phyloP scores from a whole-genome alignment of 2,329 filamentous ascomycete genomes.

The Sporothrix inflata region DNA sequence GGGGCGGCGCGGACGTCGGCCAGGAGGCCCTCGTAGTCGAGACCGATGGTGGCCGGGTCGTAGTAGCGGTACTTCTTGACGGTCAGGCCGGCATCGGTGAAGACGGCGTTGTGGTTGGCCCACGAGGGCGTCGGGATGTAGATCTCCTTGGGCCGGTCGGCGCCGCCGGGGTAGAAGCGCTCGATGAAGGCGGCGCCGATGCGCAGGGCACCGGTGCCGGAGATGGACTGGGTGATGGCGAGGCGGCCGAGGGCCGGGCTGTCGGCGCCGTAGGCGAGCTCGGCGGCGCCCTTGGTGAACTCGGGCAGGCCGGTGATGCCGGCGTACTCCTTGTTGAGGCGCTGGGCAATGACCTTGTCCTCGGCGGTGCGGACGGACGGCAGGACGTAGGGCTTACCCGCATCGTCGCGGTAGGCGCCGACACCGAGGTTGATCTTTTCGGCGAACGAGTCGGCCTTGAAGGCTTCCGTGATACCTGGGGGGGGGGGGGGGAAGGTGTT shows the following conservation, averaged over 20 bases:
- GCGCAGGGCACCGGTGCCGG: slow-evolving; percentile 91
- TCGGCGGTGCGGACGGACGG: slow-evolving; percentile 90
- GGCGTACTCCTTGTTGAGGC: slow-evolving; percentile 95
- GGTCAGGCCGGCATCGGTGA: slow-evolving; percentile 87
- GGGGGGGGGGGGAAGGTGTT: slow-evolving; percentile 35
- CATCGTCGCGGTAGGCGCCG: slow-evolving; percentile 96
- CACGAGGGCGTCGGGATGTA: slow-evolving; percentile 96
- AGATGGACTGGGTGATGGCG: slow-evolving; percentile 96
- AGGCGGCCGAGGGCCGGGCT: slow-evolving; percentile 77
- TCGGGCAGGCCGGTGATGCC: slow-evolving; percentile 94
- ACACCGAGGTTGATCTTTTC: slow-evolving; percentile 99
- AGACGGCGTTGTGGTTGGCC: slow-evolving; percentile 98
- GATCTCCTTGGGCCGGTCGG: slow-evolving; percentile 69
- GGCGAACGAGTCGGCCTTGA: slow-evolving; percentile 91
- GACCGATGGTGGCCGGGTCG: slow-evolving; percentile 96
- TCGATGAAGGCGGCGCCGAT: slow-evolving; percentile 92
- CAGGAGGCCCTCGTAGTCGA: slow-evolving; percentile 94
- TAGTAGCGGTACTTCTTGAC: slow-evolving; percentile 98
- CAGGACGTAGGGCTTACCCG: slow-evolving; percentile 96
- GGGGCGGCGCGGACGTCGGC: slow-evolving; percentile 88
- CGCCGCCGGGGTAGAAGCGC: slow-evolving; percentile 82
- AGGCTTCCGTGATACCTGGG: slow-evolving; percentile 90
- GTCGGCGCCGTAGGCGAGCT: slow-evolving; percentile 83
- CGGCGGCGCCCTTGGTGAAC: slow-evolving; percentile 89
- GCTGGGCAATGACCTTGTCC: slow-evolving; percentile 76